phyloP scores from a whole-genome alignment of 1,284 basidiomycete species.

The Rhodotorula mucilaginosa region DNA sequence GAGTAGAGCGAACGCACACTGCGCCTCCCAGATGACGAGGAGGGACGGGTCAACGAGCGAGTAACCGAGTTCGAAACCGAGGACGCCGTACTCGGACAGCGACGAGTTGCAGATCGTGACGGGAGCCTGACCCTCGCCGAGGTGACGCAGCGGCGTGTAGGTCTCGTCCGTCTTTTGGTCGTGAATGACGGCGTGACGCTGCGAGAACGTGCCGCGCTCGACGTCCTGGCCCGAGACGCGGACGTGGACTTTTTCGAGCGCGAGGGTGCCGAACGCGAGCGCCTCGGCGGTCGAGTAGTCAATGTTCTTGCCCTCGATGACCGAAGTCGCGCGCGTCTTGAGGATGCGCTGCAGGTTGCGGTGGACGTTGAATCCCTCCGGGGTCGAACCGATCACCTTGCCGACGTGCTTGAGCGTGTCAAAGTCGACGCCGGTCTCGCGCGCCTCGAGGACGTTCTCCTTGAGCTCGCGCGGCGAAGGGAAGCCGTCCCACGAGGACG shows the following conservation, averaged over 20 bases:
- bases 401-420: constrained; percentile 82
- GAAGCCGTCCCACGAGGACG: constrained; percentile 97
- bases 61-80: constrained; percentile 98
- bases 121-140: constrained; percentile 79
- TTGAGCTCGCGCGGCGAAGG: constrained; percentile 94
- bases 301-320: constrained; percentile 86
- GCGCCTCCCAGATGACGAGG: constrained; percentile 92
- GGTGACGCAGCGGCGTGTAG: constrained; percentile 84
- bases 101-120: constrained; percentile 98
- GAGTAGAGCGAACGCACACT: constrained; percentile 32
- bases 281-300: constrained; percentile 99
- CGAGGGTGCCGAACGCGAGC: constrained; percentile 89
- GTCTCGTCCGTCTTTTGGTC: constrained; percentile 91
- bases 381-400: constrained; percentile 78
- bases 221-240: constrained; percentile 98
- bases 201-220: constrained; percentile 99
- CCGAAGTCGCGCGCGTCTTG: constrained; percentile 76
- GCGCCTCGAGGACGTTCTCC: constrained; percentile 84
- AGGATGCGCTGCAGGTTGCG: constrained; percentile 94
- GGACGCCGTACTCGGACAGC: constrained; percentile 88
- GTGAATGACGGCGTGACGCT: constrained; percentile 94
- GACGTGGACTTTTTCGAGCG: constrained; percentile 89
- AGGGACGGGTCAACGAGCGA: constrained; percentile 93
- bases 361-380: constrained; percentile 82
- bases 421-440: constrained; percentile 76